These are phyloP conservation scores for Coelastrella sp. DNA, from an alignment of 139 green algal species.

Conservation along the genomic window DNA sequence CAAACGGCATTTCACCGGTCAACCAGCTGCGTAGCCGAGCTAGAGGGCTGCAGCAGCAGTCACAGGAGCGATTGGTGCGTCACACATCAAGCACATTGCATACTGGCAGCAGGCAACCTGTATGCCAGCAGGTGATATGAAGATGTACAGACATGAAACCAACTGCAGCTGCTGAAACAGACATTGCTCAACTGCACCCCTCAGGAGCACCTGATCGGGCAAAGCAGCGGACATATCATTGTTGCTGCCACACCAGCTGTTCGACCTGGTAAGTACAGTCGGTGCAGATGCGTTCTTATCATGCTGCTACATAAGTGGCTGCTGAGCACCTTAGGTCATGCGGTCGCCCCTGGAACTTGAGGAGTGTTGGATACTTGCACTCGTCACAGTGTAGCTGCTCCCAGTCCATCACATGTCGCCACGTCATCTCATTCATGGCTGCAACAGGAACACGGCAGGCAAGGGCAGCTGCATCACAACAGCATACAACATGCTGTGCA, in stretches of 20 bases:
- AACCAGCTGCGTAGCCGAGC: conserved; percentile 76
- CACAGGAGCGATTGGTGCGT: neutral
- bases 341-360: conserved; percentile 87
- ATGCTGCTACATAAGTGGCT: neutral
- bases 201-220: too few relatives aligned
- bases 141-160: neutral
- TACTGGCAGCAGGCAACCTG: neutral
- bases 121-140: neutral
- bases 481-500: neutral
- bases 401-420: conserved; percentile 85
- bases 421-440: conserved; percentile 97
- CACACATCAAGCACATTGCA: neutral
- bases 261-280: too few relatives aligned
- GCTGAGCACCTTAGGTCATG: conserved; percentile 82
- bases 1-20: conserved; percentile 83
- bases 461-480: neutral
- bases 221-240: too few relatives aligned
- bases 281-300: neutral
- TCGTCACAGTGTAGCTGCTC: conserved; percentile 85
- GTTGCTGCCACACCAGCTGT: too few relatives aligned
- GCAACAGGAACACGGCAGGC: neutral
- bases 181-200: neutral
- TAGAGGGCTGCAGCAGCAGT: conserved; percentile 68
- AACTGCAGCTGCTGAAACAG: neutral
- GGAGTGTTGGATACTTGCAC: conserved; percentile 79